Evolutionary conservation across 768 basidiomycete species (phyloP), one percentile per base, ranked within the genome.

Genomic region (Trametes villosa): DNA sequence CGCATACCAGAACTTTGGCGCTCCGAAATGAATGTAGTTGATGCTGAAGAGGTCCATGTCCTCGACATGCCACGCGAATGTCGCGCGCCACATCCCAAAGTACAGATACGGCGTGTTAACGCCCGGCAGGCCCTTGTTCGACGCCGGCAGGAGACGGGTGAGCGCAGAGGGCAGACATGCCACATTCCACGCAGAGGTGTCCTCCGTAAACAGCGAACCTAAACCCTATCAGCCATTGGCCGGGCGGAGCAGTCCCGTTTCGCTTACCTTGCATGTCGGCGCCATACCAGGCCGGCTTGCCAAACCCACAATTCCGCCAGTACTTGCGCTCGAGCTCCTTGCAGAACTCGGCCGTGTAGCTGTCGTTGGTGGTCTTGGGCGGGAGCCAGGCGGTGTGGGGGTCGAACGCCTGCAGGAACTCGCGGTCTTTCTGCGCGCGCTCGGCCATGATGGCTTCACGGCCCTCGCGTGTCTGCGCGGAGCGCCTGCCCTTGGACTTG

Each of bases 11-110:
- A 91, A 90, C 67, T 93, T 98, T 1, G 96, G 95, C 0, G 96
- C 95, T 0, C 97, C 97, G 67, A 98, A 98, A 74, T 99, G 97
- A 56, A 99, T 93, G 72, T 95, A 98, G 71, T 99, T 99, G 77
- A 99, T 98, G 57, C 94, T 96, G 76, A 96, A 98, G 1, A 99
- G 81, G 70, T 99, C 97, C 92, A 98, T 97, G 74, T 99, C 97
- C 74, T 99, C 97, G 48, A 99, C 97, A 68, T 99, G 97, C 96
- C 97, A 99, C 0, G 95, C 93, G 75, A 98, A 98, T 0, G 94
- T 94, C 24, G 96, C 96, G 51, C 95, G 82, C 97, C 97, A 99
- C 96, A 98, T 98, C 64, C 97, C 97, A 72, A 96, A 98, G 75
- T 98, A 98, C 2, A 98, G 83, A 72, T 98, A 98, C 0, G 96